Base-by-base conservation (phyloP, 257 asterid genomes). In the Salvia miltiorrhiza region DNA sequence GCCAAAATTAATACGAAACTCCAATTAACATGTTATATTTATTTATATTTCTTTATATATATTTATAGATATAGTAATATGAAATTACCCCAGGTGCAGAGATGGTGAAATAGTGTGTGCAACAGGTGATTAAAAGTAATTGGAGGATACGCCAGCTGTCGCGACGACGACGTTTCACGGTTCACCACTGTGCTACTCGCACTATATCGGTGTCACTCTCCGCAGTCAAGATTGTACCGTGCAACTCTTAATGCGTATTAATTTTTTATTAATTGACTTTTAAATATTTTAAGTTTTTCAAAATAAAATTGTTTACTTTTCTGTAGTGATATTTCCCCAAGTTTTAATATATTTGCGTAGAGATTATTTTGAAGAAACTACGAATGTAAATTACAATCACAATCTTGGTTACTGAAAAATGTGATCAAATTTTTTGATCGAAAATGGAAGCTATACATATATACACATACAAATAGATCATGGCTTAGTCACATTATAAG, bases 111-210 rank as follows among this genome's bases (percentile, higher is more conserved):
- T 59, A 41, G 45, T 33, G 48, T 37, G 45, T 13, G 49, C 9
- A 10, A 53, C 74, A 74, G 49, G 7, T 17, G 83, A 74, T 70
- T 26, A 74, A 14, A 69, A 54, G 69, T 55, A 14, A 40, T 0
- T n/a, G 33, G 56, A 9, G 33, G 20, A 52, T 37, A 48, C 55
- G 79, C 80, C 81, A 75, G 90, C 83, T 84, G 84, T 67, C 1
- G 0, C 0, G 85, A 80, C 77, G 49, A 68, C 77, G 75, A 69
- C 75, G 44, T 21, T 57, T 72, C 47, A 77, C 53, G n/a, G 80
- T 65, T 63, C 78, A 28, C 77, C 30, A 2, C 71, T 40, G 48
- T 73, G 54, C 77, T 5, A 63, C 28, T 58, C 28, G 62, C 6
- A 63, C 75, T 71, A 53, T n/a, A 17, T 5, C 16, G n/a, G n/a